A percentile compares a stretch with the other conserved stretches of the same genome.
Conservation (phyloP, 164 flowering plant genomes). For the Piper longum region DNA sequence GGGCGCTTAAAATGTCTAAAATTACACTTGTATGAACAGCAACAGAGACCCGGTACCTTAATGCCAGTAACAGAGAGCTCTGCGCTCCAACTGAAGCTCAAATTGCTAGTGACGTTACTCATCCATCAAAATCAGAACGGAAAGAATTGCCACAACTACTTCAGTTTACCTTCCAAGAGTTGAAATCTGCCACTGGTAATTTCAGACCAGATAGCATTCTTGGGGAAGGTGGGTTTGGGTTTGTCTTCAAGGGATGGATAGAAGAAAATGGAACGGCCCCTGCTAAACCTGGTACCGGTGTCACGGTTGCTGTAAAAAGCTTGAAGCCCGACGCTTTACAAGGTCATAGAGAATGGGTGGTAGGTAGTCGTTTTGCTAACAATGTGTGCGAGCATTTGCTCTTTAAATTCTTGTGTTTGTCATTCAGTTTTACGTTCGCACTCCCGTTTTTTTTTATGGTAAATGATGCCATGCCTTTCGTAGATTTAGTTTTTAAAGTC, state of each 20-base stretch:
- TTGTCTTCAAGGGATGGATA: conserved; percentile 94
- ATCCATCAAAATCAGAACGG: conserved; percentile 19
- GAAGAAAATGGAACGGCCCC: conserved; percentile 93
- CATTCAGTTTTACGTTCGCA: too few species aligned
- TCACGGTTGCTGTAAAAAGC: conserved; percentile 91
- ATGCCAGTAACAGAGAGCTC: conserved; percentile 91
- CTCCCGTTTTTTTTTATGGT: too few species aligned
- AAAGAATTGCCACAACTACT: conserved; percentile 40
- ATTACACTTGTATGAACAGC: conserved; percentile 24
- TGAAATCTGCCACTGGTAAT: conserved; percentile 85
- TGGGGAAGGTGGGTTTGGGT: conserved; percentile 97
- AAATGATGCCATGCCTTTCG: too few species aligned
- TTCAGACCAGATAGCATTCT: conserved; percentile 92
- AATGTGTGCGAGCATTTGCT: background rate
- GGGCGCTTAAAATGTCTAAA: background rate
- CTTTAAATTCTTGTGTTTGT: too few species aligned
- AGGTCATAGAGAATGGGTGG: conserved; percentile 99
- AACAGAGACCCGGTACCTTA: conserved; percentile 69
- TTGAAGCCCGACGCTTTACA: conserved; percentile 94
- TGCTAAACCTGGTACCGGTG: conserved; percentile 82
- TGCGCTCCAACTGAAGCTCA: conserved; percentile 48
- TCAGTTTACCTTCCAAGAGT: conserved; percentile 63
- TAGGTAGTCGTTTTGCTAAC: conserved; percentile 6
- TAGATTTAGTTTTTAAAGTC: too few species aligned
- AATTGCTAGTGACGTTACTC: conserved; percentile 29